These are phyloP conservation scores for Corchorus capsularis DNA, from an alignment of 345 rosid genomes.

Conservation along the genomic window DNA sequence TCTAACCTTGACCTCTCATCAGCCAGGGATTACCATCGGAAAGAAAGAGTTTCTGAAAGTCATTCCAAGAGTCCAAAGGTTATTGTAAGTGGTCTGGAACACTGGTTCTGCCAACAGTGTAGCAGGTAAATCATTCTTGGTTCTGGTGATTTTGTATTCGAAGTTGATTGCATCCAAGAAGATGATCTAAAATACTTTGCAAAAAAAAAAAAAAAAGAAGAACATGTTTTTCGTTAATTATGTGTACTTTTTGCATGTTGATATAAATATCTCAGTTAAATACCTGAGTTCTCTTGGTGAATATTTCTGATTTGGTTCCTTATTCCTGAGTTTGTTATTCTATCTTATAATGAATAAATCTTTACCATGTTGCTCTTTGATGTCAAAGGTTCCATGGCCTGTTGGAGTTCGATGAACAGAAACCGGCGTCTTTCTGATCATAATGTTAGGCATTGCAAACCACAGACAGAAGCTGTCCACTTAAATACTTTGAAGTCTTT, in stretches of 20 bases:
- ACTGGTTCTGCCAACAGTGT: conserved; percentile 96
- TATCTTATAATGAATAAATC: background rate
- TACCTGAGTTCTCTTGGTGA: background rate
- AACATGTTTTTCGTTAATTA: conserved; percentile 7
- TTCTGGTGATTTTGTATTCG: background rate
- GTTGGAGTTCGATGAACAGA: conserved; percentile 89
- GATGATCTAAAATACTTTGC: too few relatives aligned
- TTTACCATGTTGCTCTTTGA: conserved; percentile 13
- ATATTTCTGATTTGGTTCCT: background rate
- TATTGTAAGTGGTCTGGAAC: conserved; percentile 73
- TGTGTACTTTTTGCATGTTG: conserved; percentile 7
- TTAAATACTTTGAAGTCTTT: conserved; percentile 49
- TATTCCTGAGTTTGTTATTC: background rate
- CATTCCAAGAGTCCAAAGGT: conserved; percentile 86
- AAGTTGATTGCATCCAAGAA: conserved; percentile 10
- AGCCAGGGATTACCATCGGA: conserved; percentile 82
- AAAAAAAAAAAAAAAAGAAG: too few relatives aligned
- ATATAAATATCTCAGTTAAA: background rate
- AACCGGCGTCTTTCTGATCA: conserved; percentile 89
- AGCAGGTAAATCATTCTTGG: conserved; percentile 60
- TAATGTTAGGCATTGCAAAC: conserved; percentile 95
- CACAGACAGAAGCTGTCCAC: conserved; percentile 60
- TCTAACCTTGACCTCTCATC: conserved; percentile 80
- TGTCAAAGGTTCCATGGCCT: conserved; percentile 78
- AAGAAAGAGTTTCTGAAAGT: conserved; percentile 77